Evolutionary conservation across 345 rosid species (phyloP).

Genomic region (Moricandia arvensis): DNA sequence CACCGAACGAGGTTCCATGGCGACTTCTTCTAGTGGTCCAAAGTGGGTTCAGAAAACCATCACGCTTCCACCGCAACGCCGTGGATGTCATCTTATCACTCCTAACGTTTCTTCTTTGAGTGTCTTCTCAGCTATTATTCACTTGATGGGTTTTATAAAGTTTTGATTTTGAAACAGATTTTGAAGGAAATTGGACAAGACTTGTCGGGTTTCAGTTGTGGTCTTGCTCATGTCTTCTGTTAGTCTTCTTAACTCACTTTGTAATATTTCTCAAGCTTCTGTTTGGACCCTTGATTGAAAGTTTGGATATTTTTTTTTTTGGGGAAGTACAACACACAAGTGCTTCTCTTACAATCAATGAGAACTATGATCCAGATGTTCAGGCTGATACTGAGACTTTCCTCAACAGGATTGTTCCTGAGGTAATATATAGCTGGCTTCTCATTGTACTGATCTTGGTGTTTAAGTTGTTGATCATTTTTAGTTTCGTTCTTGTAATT

Average conservation of each 20-base stretch:
- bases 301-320: background rate
- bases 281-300: background rate
- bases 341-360: conserved; percentile 94
- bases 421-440: conserved; percentile 45
- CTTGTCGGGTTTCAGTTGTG: conserved; percentile 77
- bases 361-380: conserved; percentile 93
- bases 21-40: conserved; percentile 49
- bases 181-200: conserved; percentile 71
- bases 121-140: too few relatives aligned
- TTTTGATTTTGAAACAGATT: conserved; percentile 46
- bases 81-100: conserved; percentile 94
- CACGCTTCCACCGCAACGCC: conserved; percentile 69
- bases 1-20: conserved; percentile 47
- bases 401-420: conserved; percentile 88
- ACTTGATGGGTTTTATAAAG: too few relatives aligned
- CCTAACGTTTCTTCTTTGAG: conserved; percentile 47
- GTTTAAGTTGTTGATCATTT: background rate
- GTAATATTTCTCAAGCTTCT: background rate
- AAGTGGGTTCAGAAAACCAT: conserved; percentile 95
- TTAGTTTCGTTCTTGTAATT: background rate
- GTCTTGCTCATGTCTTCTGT: conserved; percentile 90
- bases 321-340: conserved; percentile 92
- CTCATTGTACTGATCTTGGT: background rate
- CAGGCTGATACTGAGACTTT: conserved; percentile 91
- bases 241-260: conserved; percentile 28